These are phyloP conservation scores for Picea abies DNA, from an alignment of 83 land plant species.

Conservation along the genomic window DNA sequence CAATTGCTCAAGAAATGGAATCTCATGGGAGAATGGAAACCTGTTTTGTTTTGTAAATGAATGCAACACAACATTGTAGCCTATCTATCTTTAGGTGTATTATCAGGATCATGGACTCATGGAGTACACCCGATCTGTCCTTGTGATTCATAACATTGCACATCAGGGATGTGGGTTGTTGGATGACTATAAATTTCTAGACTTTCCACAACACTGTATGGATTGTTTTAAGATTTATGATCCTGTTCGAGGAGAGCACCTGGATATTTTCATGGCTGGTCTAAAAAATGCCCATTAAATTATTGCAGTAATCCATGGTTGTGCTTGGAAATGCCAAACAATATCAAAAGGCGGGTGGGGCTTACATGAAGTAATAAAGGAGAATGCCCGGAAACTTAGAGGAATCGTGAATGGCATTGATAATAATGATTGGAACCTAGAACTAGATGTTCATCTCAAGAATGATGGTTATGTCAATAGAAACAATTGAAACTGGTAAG, in stretches of 20 bases:
- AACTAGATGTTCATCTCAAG: slow-evolving; percentile 58
- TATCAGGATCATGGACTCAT: slow-evolving; percentile 91
- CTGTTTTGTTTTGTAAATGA: slow-evolving; percentile 95
- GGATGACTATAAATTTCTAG: no score
- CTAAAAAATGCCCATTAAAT: slow-evolving; percentile 82
- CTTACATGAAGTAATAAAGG: slow-evolving; percentile 73
- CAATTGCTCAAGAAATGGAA: no score
- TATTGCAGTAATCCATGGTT: slow-evolving; percentile 91
- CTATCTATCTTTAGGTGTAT: slow-evolving; percentile 95
- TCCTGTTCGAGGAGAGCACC: slow-evolving; percentile 90
- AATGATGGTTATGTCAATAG: slow-evolving; percentile 83
- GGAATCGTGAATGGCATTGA: slow-evolving; percentile 98
- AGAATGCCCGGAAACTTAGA: slow-evolving; percentile 80
- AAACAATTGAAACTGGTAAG: slow-evolving; percentile 74
- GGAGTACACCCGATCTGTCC: slow-evolving; percentile 79
- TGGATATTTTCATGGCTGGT: slow-evolving; percentile 91
- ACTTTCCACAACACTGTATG: no score
- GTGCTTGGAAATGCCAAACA: slow-evolving; percentile 91
- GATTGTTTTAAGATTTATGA: no score
- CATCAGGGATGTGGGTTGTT: slow-evolving; percentile 98
- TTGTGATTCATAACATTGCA: slow-evolving; percentile 96
- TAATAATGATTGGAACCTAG: slow-evolving; percentile 88
- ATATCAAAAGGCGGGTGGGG: slow-evolving; percentile 94
- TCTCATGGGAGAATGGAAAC: slow-evolving; percentile 80
- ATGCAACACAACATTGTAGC: slow-evolving; percentile 98